Percentiles rank a stretch among this genome's conserved stretches.
These are phyloP conservation scores for Periconia sp. DNA, from an alignment of 2,329 filamentous ascomycete genomes.

Conservation along the genomic window DNA sequence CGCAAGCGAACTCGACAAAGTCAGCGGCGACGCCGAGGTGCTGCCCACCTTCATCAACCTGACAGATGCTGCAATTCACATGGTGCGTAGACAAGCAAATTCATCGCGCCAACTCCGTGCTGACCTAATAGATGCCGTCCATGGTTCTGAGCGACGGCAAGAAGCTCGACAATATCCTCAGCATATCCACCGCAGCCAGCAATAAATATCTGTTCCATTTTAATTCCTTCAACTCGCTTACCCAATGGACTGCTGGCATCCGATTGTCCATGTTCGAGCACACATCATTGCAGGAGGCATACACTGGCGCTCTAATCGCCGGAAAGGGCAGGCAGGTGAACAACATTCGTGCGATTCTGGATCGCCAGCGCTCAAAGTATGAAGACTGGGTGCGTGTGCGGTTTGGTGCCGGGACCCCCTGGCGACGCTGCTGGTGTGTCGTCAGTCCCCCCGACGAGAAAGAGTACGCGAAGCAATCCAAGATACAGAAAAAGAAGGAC, in stretches of 20 bases:
- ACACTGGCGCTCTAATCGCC: constrained; percentile 93
- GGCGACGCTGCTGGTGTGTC: constrained; percentile 97
- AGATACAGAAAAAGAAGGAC: constrained; percentile 80
- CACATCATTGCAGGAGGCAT: constrained; percentile 90
- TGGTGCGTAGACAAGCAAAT: constrained; percentile 71
- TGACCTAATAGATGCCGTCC: constrained; percentile 62
- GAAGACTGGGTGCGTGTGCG: constrained; percentile 95
- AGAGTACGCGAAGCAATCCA: constrained; percentile 82
- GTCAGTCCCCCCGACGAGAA: constrained; percentile 93
- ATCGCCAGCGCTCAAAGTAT: constrained; percentile 74
- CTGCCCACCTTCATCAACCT: constrained; percentile 94
- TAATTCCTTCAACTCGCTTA: constrained; percentile 89
- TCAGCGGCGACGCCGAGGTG: constrained; percentile 83
- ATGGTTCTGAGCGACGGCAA: constrained; percentile 86
- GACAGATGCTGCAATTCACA: constrained; percentile 96
- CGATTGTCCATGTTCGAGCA: constrained; percentile 94
- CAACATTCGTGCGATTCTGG: constrained; percentile 89
- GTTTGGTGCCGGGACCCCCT: constrained; percentile 94
- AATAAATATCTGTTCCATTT: constrained; percentile 97
- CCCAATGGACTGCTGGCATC: constrained; percentile 96
- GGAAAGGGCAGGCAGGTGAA: constrained; percentile 90
- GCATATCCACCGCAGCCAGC: constrained; percentile 91
- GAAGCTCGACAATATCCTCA: constrained; percentile 91
- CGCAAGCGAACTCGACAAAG: constrained; percentile 85
- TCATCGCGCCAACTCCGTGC: background rate